These are phyloP conservation scores for Iberis pinnata DNA, from an alignment of 345 rosid genomes.

Conservation along the genomic window DNA sequence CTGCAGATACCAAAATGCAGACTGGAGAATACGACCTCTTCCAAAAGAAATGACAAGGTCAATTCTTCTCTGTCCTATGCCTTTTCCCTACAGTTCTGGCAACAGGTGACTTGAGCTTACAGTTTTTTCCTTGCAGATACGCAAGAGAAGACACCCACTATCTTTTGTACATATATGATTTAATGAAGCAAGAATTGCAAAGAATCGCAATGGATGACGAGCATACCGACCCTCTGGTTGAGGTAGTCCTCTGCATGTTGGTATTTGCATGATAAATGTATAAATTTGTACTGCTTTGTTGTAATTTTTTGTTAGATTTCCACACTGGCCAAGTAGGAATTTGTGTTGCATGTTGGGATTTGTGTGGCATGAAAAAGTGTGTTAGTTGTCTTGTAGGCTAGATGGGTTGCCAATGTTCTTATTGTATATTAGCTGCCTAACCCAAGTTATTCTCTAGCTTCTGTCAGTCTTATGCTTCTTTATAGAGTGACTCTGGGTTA, in stretches of 20 bases:
- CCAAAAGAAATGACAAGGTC: constrained; percentile 86
- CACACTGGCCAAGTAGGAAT: constrained; percentile 1
- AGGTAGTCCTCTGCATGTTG: constrained; percentile 41
- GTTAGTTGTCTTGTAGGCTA: not conserved
- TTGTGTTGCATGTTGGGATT: constrained; percentile 9
- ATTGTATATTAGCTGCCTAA: constrained; percentile 1
- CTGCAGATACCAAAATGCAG: constrained; percentile 91
- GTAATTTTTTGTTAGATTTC: constrained; percentile 1
- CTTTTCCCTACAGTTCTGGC: constrained; percentile 9
- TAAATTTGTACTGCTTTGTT: not conserved
- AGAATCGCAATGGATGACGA: constrained; percentile 41
- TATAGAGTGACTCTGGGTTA: not conserved
- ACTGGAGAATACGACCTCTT: constrained; percentile 97
- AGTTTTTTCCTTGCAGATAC: constrained; percentile 50
- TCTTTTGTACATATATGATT: constrained; percentile 69
- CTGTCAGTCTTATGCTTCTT: not conserved
- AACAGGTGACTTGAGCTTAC: constrained; percentile 12
- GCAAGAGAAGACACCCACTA: constrained; percentile 98
- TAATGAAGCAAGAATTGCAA: constrained; percentile 49
- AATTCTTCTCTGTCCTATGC: constrained; percentile 7
- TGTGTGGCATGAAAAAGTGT: no score
- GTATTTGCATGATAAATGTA: not conserved
- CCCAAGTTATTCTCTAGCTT: constrained; percentile 1
- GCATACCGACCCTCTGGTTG: constrained; percentile 51
- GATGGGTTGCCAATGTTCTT: not conserved